Percentiles rank a stretch among this genome's conserved stretches.
Conservation (phyloP, 495 filamentous ascomycete species). For the Daldinia childiae region DNA sequence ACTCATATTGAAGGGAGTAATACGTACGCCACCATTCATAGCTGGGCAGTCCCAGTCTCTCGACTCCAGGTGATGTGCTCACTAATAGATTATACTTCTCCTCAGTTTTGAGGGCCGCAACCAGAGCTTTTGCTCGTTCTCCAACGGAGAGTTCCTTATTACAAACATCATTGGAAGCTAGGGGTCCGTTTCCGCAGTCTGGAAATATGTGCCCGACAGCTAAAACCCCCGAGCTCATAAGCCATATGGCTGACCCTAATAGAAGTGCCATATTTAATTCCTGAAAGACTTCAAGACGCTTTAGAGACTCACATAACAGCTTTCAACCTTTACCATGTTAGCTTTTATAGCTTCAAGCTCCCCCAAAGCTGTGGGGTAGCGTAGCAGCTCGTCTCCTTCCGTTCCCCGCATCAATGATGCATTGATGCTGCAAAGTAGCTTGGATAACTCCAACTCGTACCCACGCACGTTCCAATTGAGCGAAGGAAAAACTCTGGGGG, state of each 20-base stretch:
- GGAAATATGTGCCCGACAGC: slow-evolving; percentile 40
- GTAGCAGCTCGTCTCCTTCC: slow-evolving; percentile 28
- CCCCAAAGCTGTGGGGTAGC: slow-evolving; percentile 17
- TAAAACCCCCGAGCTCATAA: slow-evolving; percentile 32
- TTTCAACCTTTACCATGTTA: neutral
- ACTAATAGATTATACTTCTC: slow-evolving; percentile 65
- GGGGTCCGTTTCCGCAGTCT: slow-evolving; percentile 38
- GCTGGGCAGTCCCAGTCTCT: slow-evolving; percentile 63
- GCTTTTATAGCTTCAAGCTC: slow-evolving; percentile 35
- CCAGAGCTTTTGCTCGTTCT: slow-evolving; percentile 32
- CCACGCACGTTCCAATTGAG: slow-evolving; percentile 20
- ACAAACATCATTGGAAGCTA: slow-evolving; percentile 40
- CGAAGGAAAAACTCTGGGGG: slow-evolving; percentile 8
- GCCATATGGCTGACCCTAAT: slow-evolving; percentile 18
- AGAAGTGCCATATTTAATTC: slow-evolving; percentile 20
- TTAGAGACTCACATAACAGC: neutral
- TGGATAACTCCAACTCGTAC: slow-evolving; percentile 13
- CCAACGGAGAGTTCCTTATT: slow-evolving; percentile 32
- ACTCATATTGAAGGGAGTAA: slow-evolving; percentile 12
- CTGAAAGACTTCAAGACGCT: neutral
- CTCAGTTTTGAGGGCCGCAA: slow-evolving; percentile 32
- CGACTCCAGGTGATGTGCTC: slow-evolving; percentile 62
- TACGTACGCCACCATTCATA: slow-evolving; percentile 61
- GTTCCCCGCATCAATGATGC: slow-evolving; percentile 39
- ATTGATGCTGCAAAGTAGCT: slow-evolving; percentile 18